phyloP scores from a whole-genome alignment of 495 filamentous ascomycete genomes.

The Pseudevernia furfuracea region DNA sequence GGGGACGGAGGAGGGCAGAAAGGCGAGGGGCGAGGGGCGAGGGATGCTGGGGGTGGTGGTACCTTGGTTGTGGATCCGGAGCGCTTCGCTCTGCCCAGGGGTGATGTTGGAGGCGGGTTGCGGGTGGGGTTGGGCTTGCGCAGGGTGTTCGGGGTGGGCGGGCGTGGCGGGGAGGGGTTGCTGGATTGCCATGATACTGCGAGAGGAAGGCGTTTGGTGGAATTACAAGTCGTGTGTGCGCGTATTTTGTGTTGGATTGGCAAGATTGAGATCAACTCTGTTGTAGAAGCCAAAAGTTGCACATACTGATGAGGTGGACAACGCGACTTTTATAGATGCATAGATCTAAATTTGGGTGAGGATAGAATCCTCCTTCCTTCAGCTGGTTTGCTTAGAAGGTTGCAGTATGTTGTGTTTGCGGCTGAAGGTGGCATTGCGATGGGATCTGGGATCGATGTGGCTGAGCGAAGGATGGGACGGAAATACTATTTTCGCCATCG shows the following conservation, averaged over 20 bases:
- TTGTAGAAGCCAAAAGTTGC: not conserved
- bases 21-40: too few species aligned
- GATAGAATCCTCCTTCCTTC: too few species aligned
- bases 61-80: conserved; percentile 18
- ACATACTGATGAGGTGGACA: not conserved
- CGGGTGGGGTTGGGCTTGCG: not conserved
- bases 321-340: not conserved
- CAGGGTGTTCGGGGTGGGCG: not conserved
- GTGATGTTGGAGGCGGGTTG: not conserved
- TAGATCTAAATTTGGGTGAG: not conserved
- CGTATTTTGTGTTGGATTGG: too few species aligned
- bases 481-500: not conserved
- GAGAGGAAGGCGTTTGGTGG: not conserved
- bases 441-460: not conserved
- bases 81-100: conserved; percentile 4
- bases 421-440: conserved; percentile 3
- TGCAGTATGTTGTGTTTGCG: not conserved
- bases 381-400: too few species aligned
- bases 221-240: not conserved
- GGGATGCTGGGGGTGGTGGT: not conserved
- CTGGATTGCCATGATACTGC: not conserved
- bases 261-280: not conserved
- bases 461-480: not conserved
- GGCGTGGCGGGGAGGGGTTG: not conserved
- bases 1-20: too few species aligned